Conservation (phyloP, 139 green algal genomes). For the Chlamydomonas eustigma region DNA sequence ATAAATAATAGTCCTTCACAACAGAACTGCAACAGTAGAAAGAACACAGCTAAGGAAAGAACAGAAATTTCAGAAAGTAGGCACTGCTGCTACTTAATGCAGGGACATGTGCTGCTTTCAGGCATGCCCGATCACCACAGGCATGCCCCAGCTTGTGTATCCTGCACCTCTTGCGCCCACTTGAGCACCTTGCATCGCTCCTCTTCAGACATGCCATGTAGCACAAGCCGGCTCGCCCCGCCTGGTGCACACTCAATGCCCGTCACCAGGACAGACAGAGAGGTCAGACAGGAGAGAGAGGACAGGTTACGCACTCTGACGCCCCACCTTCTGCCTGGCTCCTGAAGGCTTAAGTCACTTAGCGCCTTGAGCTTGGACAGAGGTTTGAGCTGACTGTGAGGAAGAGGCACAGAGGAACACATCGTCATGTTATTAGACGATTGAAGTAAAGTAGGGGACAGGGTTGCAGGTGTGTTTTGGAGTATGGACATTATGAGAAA, state of each 20-base stretch:
- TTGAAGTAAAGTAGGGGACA: too few relatives aligned
- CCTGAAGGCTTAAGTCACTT: neutral
- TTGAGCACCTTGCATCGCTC: neutral
- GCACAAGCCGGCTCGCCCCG: neutral
- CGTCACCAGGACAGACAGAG: neutral
- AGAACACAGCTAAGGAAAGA: too few relatives aligned
- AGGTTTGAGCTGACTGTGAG: neutral
- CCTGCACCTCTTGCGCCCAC: slow-evolving; percentile 2
- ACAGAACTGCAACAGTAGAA: too few relatives aligned
- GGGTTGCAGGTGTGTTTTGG: too few relatives aligned
- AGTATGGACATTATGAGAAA: too few relatives aligned
- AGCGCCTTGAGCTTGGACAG: neutral
- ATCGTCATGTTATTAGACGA: neutral
- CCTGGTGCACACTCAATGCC: slow-evolving; percentile 8
- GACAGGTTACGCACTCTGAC: neutral
- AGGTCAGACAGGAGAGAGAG: neutral
- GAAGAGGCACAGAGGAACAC: neutral
- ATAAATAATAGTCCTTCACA: too few relatives aligned
- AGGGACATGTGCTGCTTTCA: too few relatives aligned
- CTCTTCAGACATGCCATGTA: neutral
- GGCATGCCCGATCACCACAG: too few relatives aligned
- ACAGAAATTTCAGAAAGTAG: too few relatives aligned
- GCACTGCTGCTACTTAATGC: too few relatives aligned
- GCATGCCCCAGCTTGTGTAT: neutral
- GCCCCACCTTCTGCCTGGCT: slow-evolving; percentile 1